Evolutionary conservation across 441 rosid genomes (phyloP).

Genomic region (Isatis lusitanica): DNA sequence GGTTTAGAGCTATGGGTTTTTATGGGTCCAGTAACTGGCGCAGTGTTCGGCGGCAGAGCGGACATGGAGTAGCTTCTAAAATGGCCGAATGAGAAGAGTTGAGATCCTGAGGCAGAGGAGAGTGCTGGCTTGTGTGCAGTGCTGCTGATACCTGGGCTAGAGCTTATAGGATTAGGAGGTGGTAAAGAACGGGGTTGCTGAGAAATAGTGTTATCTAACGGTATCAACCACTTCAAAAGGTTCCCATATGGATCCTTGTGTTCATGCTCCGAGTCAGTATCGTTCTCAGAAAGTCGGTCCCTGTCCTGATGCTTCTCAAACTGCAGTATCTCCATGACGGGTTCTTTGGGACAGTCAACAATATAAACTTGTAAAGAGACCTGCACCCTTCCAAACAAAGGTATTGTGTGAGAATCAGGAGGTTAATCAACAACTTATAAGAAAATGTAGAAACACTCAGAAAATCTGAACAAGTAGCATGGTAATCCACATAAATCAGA

Average conservation of each 20-base stretch:
- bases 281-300: conserved; percentile 39
- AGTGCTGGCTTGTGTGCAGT: conserved; percentile 58
- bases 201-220: conserved; percentile 70
- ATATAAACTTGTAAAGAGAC: conserved; percentile 87
- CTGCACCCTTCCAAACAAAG: conserved; percentile 97
- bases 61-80: conserved; percentile 99
- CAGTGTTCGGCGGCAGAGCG: conserved; percentile 74
- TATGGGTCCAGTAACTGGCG: conserved; percentile 54
- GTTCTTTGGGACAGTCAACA: conserved; percentile 69
- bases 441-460: background rate
- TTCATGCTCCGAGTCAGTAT: conserved; percentile 38
- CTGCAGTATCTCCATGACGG: conserved; percentile 91
- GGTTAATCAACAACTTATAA: conserved; percentile 12
- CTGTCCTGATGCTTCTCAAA: conserved; percentile 77
- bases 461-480: background rate
- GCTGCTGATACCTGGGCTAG: conserved; percentile 60
- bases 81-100: conserved; percentile 82
- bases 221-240: conserved; percentile 92
- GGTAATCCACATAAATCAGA: background rate
- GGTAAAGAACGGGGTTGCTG: conserved; percentile 62
- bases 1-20: conserved; percentile 77
- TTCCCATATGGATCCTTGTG: conserved; percentile 72
- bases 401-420: conserved; percentile 55
- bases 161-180: conserved; percentile 49
- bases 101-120: conserved; percentile 78